phyloP scores from a whole-genome alignment of 2,329 filamentous ascomycete species.

The Fusarium sp. region DNA sequence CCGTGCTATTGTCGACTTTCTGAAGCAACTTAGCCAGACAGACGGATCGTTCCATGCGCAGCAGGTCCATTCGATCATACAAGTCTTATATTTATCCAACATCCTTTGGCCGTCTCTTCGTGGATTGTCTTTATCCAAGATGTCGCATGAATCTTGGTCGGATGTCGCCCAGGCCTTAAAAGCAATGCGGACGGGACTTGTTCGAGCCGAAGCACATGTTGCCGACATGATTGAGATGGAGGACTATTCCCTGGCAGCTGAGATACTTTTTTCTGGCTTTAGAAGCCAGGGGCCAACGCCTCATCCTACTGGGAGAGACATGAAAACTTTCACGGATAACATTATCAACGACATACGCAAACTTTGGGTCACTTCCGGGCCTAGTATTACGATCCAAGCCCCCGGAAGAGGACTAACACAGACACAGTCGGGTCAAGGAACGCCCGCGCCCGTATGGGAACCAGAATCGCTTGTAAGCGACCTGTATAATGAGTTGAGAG shows the following conservation, averaged over 20 bases:
- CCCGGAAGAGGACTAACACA: conserved; percentile 49
- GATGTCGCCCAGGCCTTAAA: conserved; percentile 32
- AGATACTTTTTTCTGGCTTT: conserved; percentile 41
- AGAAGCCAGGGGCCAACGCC: not conserved
- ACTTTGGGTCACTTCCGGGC: conserved; percentile 55
- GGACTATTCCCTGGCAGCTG: conserved; percentile 25
- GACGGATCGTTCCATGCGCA: conserved; percentile 32
- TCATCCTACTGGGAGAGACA: conserved; percentile 43
- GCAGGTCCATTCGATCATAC: conserved; percentile 46
- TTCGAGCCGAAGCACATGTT: conserved; percentile 35
- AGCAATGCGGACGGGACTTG: conserved; percentile 30
- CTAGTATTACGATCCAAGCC: conserved; percentile 53
- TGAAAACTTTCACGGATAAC: conserved; percentile 55
- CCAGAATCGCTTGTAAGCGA: conserved; percentile 46
- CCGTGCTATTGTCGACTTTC: conserved; percentile 44
- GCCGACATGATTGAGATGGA: conserved; percentile 30
- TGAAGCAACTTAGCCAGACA: conserved; percentile 43
- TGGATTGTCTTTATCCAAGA: conserved; percentile 28
- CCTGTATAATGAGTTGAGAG: conserved; percentile 46
- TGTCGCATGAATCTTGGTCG: conserved; percentile 30
- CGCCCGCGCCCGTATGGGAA: conserved; percentile 49
- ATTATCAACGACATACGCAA: conserved; percentile 58
- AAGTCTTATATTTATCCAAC: conserved; percentile 47
- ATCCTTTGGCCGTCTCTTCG: conserved; percentile 48
- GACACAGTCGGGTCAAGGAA: conserved; percentile 53